Percentiles rank a stretch among this genome's conserved stretches.
These are phyloP conservation scores for Trichothecium roseum DNA, from an alignment of 2,329 filamentous ascomycete species.

Conservation along the genomic window DNA sequence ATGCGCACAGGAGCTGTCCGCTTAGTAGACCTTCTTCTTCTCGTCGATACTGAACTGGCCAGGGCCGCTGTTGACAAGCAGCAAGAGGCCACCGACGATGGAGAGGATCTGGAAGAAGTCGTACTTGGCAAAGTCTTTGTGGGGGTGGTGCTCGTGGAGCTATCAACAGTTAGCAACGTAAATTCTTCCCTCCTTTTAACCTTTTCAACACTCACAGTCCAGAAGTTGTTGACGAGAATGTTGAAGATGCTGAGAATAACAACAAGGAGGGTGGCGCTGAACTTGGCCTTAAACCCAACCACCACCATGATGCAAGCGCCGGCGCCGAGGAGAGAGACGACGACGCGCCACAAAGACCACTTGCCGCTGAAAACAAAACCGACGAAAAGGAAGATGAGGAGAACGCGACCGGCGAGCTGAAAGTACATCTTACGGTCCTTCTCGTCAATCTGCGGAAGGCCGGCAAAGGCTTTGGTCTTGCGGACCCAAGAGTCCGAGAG, in stretches of 20 bases:
- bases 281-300: slow-evolving; percentile 99
- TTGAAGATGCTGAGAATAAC: slow-evolving; percentile 96
- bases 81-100: slow-evolving; percentile 90
- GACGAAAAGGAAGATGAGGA: slow-evolving; percentile 95
- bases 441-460: slow-evolving; percentile 87
- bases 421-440: slow-evolving; percentile 99
- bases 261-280: slow-evolving; percentile 89
- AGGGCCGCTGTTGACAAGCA: slow-evolving; percentile 97
- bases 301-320: slow-evolving; percentile 97
- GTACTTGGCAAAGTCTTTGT: slow-evolving; percentile 99
- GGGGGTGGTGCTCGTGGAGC: slow-evolving; percentile 95
- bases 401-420: slow-evolving; percentile 88
- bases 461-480: slow-evolving; percentile 94
- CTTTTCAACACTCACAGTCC: slow-evolving; percentile 62
- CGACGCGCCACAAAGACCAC: slow-evolving; percentile 81
- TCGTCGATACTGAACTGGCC: slow-evolving; percentile 98
- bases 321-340: slow-evolving; percentile 76
- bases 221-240: slow-evolving; percentile 97
- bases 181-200: neutral
- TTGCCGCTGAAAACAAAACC: slow-evolving; percentile 93
- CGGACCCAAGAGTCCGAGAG: slow-evolving; percentile 96
- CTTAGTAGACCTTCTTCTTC: slow-evolving; percentile 99
- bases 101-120: slow-evolving; percentile 99
- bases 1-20: neutral
- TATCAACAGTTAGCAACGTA: slow-evolving; percentile 22